Evolutionary conservation across 306 rosid genomes (phyloP), one percentile per base, ranked within the genome.

Genomic region (Oemleria cerasiformis): DNA sequence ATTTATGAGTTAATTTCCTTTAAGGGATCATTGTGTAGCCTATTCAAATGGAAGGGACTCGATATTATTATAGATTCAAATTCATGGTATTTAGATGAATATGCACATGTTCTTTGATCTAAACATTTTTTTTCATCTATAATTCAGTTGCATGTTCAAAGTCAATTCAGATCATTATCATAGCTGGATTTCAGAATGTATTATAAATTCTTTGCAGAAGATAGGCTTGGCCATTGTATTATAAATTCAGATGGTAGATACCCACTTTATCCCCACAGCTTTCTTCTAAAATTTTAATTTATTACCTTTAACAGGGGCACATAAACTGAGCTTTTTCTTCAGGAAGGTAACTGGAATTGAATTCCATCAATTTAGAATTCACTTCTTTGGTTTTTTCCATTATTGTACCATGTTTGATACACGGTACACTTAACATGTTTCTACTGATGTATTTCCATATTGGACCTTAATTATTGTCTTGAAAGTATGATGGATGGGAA

Each of bases 101-200:
- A 23, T 72, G 67, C 30, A 0, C 62, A 2, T 19, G 7, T 51
- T 39, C n/a, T 36, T 38, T 20, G 2, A 36, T 16, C 23, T 4
- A 2, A 5, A 40, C 41, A 59, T 7, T 56, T 57, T 12, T 50
- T 2, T 68, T 43, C 36, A 30, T 58, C 12, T 17, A 39, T 17
- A n/a, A 13, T 57, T 70, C 7, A 6, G 21, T 56, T 56, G 65
- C 55, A 7, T 70, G 41, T n/a, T 56, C 19, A 23, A 60, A 21
- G 63, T 39, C 8, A 9, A 48, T 75, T 68, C 20, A 58, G 51
- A 67, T 39, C 38, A 25, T 2, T 25, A 25, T 25, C 2, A 12
- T 59, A 49, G n/a, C 63, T 16, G 55, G 79, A 59, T 59, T 68
- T 54, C 63, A 54, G 20, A 54, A 3, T 34, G 5, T 40, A 69